A percentile compares a stretch with the other conserved stretches of the same genome.
Conservation (phyloP, 805 yeast genomes). For the Yamadazyma scolyti region DNA sequence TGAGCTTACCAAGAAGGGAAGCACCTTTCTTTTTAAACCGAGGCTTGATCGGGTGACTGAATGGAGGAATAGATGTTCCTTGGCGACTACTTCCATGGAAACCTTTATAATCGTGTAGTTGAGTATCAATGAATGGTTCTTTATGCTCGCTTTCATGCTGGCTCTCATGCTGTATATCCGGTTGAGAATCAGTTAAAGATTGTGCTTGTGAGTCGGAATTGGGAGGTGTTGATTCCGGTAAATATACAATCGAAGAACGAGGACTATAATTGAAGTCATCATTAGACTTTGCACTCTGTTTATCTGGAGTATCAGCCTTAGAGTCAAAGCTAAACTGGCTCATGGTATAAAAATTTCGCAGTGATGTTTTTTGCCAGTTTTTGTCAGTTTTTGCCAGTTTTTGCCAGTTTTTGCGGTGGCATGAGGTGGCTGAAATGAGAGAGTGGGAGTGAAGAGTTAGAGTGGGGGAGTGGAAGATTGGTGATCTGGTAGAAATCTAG, state of each 20-base stretch:
- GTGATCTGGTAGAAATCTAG: too few species aligned
- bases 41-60: constrained; percentile 48
- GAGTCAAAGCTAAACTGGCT: constrained; percentile 9
- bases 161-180: too few species aligned
- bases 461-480: too few species aligned
- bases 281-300: not conserved
- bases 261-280: constrained; percentile 13
- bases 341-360: too few species aligned
- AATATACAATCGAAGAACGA: constrained; percentile 18
- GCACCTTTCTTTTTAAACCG: constrained; percentile 36
- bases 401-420: too few species aligned
- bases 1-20: constrained; percentile 36
- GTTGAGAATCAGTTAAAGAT: constrained; percentile 1
- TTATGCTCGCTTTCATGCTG: not conserved
- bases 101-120: constrained; percentile 30
- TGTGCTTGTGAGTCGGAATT: not conserved
- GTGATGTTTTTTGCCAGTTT: too few species aligned
- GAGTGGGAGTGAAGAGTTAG: too few species aligned
- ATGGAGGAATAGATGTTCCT: constrained; percentile 41
- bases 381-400: too few species aligned
- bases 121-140: too few species aligned
- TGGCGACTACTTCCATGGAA: constrained; percentile 33
- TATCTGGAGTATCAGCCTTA: constrained; percentile 3
- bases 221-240: constrained; percentile 7
- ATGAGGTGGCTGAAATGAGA: too few species aligned